These are phyloP conservation scores for Magnaporthales sp. DNA, from an alignment of 2,329 filamentous ascomycete genomes.

Conservation along the genomic window DNA sequence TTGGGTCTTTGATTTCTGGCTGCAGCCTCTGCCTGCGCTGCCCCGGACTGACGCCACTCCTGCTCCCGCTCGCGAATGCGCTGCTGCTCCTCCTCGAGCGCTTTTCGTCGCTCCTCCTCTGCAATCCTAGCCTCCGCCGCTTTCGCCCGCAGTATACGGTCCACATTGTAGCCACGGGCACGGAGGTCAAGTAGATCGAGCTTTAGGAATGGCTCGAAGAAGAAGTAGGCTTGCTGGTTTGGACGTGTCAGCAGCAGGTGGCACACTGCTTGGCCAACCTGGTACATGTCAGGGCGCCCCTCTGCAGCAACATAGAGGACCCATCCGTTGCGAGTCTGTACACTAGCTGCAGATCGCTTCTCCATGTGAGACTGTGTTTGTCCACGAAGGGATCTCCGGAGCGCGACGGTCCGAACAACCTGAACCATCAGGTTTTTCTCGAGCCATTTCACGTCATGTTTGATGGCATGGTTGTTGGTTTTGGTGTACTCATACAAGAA, in stretches of 20 bases:
- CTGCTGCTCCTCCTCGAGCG: slow-evolving; percentile 64
- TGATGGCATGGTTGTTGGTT: slow-evolving; percentile 68
- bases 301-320: slow-evolving; percentile 69
- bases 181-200: slow-evolving; percentile 75
- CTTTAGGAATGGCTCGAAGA: slow-evolving; percentile 84
- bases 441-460: slow-evolving; percentile 83
- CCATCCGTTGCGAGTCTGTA: slow-evolving; percentile 36
- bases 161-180: slow-evolving; percentile 90
- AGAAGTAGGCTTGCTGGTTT: slow-evolving; percentile 80
- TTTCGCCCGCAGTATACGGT: slow-evolving; percentile 82
- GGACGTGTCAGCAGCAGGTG: slow-evolving; percentile 72
- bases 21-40: slow-evolving; percentile 23
- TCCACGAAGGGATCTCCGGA: slow-evolving; percentile 67
- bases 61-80: slow-evolving; percentile 49
- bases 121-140: slow-evolving; percentile 81
- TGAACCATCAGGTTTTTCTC: slow-evolving; percentile 75
- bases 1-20: slow-evolving; percentile 26
- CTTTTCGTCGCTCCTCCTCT: slow-evolving; percentile 69
- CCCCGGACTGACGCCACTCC: slow-evolving; percentile 37
- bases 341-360: slow-evolving; percentile 64
- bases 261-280: slow-evolving; percentile 83
- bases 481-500: slow-evolving; percentile 73
- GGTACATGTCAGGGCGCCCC: slow-evolving; percentile 67
- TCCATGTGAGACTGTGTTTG: slow-evolving; percentile 59
- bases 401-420: slow-evolving; percentile 67